Conservation (phyloP, 495 filamentous ascomycete genomes). For the Cercophora newfieldiana region DNA sequence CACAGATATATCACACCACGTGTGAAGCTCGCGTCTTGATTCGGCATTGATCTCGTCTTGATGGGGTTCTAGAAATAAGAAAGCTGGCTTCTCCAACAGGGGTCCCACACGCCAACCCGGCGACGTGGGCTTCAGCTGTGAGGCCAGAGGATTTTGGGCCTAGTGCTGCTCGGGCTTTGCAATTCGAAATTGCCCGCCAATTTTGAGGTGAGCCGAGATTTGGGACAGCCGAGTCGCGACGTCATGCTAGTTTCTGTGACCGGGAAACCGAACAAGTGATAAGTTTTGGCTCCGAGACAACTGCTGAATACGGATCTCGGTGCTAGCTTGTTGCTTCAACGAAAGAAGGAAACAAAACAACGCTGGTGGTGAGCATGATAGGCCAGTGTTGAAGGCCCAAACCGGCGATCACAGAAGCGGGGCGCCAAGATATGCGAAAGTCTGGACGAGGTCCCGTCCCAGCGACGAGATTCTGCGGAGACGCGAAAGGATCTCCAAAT, state of each 20-base stretch:
- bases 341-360: background rate
- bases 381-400: background rate
- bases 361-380: background rate
- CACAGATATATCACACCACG: background rate
- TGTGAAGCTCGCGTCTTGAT: slow-evolving; percentile 1
- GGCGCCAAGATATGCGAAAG: slow-evolving; percentile 16
- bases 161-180: background rate
- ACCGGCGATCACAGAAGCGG: slow-evolving; percentile 13
- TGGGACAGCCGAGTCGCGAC: background rate
- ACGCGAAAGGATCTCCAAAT: background rate
- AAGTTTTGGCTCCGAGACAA: background rate
- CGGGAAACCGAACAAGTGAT: background rate
- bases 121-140: background rate
- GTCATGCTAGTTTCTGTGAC: slow-evolving; percentile 2
- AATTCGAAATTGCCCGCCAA: slow-evolving; percentile 12
- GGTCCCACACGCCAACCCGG: background rate
- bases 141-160: background rate
- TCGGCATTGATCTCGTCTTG: background rate
- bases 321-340: background rate
- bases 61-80: slow-evolving; percentile 12
- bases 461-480: background rate
- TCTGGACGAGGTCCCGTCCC: background rate
- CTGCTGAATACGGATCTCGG: background rate
- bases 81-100: background rate
- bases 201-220: slow-evolving; percentile 6